phyloP scores from a whole-genome alignment of 2,329 filamentous ascomycete species.

The Penicillium thymicola region DNA sequence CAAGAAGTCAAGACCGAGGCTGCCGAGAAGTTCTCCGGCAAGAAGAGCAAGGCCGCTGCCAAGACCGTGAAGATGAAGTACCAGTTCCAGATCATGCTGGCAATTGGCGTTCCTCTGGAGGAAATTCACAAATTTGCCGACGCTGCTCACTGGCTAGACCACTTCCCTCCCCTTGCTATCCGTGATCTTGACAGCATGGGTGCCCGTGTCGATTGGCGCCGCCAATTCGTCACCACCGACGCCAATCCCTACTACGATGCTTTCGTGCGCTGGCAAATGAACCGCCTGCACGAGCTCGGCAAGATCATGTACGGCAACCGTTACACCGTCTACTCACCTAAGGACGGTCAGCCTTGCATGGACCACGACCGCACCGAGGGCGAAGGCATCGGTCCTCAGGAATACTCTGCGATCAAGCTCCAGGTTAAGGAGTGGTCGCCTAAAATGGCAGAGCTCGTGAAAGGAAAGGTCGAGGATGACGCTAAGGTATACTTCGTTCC shows the following conservation, averaged over 20 bases:
- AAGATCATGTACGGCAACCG: constrained; percentile 93
- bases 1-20: constrained; percentile 69
- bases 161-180: constrained; percentile 76
- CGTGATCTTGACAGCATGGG: constrained; percentile 82
- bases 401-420: constrained; percentile 90
- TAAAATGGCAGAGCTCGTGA: constrained; percentile 66
- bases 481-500: constrained; percentile 86
- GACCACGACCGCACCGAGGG: constrained; percentile 80
- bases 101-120: constrained; percentile 78
- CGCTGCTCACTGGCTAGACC: constrained; percentile 84
- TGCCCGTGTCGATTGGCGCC: constrained; percentile 85
- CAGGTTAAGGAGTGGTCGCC: constrained; percentile 87
- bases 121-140: constrained; percentile 95
- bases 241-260: constrained; percentile 96
- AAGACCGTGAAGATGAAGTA: constrained; percentile 95
- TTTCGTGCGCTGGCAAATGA: constrained; percentile 97
- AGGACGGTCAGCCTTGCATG: constrained; percentile 83
- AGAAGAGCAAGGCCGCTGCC: constrained; percentile 85
- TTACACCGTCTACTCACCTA: constrained; percentile 90
- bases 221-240: constrained; percentile 90
- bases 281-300: constrained; percentile 77
- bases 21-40: constrained; percentile 82
- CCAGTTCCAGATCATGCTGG: constrained; percentile 91
- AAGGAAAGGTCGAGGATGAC: constrained; percentile 72
- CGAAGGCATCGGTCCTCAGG: constrained; percentile 79